A percentile compares a stretch with the other conserved stretches of the same genome.
These are phyloP conservation scores for Clathrospora elynae DNA, from an alignment of 2,329 filamentous ascomycete genomes.

Conservation along the genomic window DNA sequence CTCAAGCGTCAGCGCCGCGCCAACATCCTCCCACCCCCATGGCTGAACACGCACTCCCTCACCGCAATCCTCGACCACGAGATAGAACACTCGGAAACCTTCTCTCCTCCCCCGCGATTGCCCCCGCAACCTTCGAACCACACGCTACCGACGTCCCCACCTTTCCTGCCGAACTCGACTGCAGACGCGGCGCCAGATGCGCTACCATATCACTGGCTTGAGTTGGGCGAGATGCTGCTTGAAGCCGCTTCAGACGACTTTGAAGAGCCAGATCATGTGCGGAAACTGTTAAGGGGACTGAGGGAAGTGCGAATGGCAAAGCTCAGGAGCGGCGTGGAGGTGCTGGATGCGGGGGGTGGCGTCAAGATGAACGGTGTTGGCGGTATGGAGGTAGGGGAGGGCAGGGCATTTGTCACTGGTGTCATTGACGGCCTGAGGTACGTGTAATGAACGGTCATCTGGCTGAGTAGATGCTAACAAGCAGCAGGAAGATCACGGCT, in stretches of 20 bases:
- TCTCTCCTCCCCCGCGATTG: constrained; percentile 78
- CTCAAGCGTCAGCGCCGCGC: constrained; percentile 93
- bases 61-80: constrained; percentile 79
- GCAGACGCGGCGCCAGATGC: constrained; percentile 69
- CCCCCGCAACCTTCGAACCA: constrained; percentile 60
- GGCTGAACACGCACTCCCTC: constrained; percentile 80
- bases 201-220: constrained; percentile 94
- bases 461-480: constrained; percentile 10
- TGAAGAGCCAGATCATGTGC: constrained; percentile 71
- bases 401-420: constrained; percentile 78
- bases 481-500: constrained; percentile 72
- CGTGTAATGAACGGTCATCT: background rate
- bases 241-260: constrained; percentile 86
- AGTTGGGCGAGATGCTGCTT: constrained; percentile 84
- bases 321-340: constrained; percentile 74
- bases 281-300: constrained; percentile 77
- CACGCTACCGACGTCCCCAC: constrained; percentile 56
- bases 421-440: constrained; percentile 82
- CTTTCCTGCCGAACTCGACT: constrained; percentile 78
- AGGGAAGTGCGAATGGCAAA: constrained; percentile 89
- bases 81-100: constrained; percentile 69
- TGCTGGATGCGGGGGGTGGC: constrained; percentile 71
- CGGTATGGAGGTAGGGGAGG: constrained; percentile 90
- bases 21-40: constrained; percentile 88
- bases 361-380: constrained; percentile 84